Base-by-base conservation (phyloP, 495 filamentous ascomycete species). In the Apiosordaria backusii region DNA sequence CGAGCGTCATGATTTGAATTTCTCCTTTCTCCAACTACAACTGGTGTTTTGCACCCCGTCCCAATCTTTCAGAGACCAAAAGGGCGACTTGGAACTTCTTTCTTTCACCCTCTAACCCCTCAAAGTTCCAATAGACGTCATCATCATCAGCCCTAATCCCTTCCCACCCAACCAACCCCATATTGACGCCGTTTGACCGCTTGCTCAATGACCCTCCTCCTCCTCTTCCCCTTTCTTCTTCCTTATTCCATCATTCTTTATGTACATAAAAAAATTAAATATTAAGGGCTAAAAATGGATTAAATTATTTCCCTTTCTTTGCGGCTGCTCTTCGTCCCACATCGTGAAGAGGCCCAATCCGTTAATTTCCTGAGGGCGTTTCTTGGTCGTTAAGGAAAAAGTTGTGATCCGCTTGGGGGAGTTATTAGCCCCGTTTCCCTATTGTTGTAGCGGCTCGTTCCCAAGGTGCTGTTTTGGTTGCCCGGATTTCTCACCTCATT, bases 221-320 rank as follows among this genome's bases (percentile, higher is more conserved):
- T 16, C 66, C 62, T 22, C 45, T 57, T 26, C 4, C 18, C 25
- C 22, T 4, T 53, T 1, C 61, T 22, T n/a, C 21, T 21, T 40
- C 24, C 7, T 35, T 26, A 16, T 35, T 26, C 24, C 22, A 22
- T 5, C 24, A 53, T 21, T 21, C 68, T 45, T 45, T 73, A 75
- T 73, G 64, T 73, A 75, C 71, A 75, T 70, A 29, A 50, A 65
- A 45, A 65, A 50, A 75, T 75, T 75, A 75, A 70, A 69, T 73
- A 75, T 75, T 75, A 75, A 64, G 60, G 67, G 71, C 66, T 71
- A 71, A 67, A 60, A 68, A 68, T 65, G 63, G 64, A 69, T 73
- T 67, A 22, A 65, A 60, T 63, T 66, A 57, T 16, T 18, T 4
- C 26, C 13, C 64, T 23, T n/a, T 50, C 52, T 24, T 61, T 60